Base-by-base conservation (phyloP, 2,329 filamentous ascomycete genomes). In the Metarhizium guizhouense region DNA sequence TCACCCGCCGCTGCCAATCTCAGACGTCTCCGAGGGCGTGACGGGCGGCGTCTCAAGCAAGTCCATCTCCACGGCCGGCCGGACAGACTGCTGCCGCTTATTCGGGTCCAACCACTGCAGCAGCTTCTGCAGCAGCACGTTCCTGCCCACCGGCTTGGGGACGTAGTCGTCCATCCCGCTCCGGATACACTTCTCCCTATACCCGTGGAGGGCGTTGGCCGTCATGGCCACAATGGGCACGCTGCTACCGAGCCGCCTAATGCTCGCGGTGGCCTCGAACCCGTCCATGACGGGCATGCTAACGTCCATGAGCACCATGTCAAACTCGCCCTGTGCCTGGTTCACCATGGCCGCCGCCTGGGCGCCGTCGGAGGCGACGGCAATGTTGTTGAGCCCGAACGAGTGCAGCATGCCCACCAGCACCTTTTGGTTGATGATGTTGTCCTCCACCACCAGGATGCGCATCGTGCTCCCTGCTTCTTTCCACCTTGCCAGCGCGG, bases 141-240 rank as follows among this genome's bases (percentile, higher is more conserved):
- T 56, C 20, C 55, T 72, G 60, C 79, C 74, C 11, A 82, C 73
- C 0, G 79, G 80, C 60, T 82, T 83, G 2, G 78, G 68, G 13
- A 83, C 69, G 58, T 81, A 82, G 47, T 76, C 79, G 47, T 77
- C 75, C 78, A 83, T 80, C 0, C 80, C 80, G 52, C 74, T 75
- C 4, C 74, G 73, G 32, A 80, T 67, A 58, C 80, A 83, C 10
- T 68, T 70, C 49, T 82, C 80, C 4, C 71, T 74, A 57, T 83
- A 79, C 0, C 76, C 80, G 52, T 79, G 78, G 18, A 83, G 67
- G 0, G 80, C 80, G 57, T 81, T 79, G 0, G 79, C 78, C 3
- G 78, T 81, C 47, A 81, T 68, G 1, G 78, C 78, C 38, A 81
- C 76, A 38, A 81, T 75, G 1, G 76, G 79, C 76, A 82, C 80